Evolutionary conservation across 1,284 basidiomycete species (phyloP).

Genomic region (Ustilago bromivora): DNA sequence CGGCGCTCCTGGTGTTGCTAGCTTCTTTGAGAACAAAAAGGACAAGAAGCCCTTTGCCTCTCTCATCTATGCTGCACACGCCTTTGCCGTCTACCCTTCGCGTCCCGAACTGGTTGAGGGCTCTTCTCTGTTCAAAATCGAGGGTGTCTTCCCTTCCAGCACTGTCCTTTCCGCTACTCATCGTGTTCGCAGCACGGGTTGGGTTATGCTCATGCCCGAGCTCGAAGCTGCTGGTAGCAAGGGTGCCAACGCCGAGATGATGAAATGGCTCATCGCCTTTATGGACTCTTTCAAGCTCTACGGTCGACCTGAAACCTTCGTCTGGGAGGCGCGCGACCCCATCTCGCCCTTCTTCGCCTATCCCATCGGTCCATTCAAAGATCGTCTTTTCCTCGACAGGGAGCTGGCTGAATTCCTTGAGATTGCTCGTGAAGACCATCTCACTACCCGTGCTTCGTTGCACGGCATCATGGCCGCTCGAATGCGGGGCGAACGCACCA

Average conservation of each 20-base stretch:
- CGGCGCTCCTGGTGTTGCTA: conserved; percentile 62
- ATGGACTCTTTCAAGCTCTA: conserved; percentile 70
- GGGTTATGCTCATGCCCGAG: conserved; percentile 71
- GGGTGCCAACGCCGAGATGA: conserved; percentile 79
- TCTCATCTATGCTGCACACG: conserved; percentile 63
- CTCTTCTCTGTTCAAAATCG: conserved; percentile 67
- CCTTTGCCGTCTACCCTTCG: conserved; percentile 68
- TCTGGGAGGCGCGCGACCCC: conserved; percentile 70
- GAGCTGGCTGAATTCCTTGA: conserved; percentile 84
- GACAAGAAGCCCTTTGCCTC: conserved; percentile 66
- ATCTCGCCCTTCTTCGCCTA: conserved; percentile 71
- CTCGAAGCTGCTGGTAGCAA: conserved; percentile 78
- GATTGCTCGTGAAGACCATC: conserved; percentile 76
- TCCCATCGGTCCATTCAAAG: conserved; percentile 70
- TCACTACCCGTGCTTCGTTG: conserved; percentile 58
- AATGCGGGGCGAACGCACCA: conserved; percentile 67
- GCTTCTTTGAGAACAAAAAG: conserved; percentile 67
- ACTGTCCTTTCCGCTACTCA: conserved; percentile 74
- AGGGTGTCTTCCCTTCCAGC: conserved; percentile 63
- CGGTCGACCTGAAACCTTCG: conserved; percentile 59
- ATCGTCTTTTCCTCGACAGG: conserved; percentile 86
- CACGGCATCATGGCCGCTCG: conserved; percentile 68
- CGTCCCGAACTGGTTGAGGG: conserved; percentile 68
- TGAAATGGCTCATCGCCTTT: conserved; percentile 86
- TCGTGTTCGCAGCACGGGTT: conserved; percentile 70